phyloP scores from a whole-genome alignment of 495 filamentous ascomycete genomes.

The Neurospora sublineolata region DNA sequence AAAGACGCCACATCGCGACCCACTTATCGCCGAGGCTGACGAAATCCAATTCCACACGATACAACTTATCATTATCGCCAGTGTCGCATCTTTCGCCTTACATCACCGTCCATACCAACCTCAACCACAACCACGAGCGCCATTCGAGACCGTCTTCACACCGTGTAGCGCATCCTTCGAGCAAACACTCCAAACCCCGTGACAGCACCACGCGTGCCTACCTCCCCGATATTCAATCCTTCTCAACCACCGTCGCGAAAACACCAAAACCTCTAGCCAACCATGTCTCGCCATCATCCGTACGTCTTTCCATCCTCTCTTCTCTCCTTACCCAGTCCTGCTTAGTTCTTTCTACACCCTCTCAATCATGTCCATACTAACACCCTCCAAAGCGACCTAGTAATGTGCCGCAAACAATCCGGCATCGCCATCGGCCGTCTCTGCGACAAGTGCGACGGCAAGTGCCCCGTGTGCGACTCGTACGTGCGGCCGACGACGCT shows the following conservation, averaged over 20 bases:
- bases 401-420: conserved; percentile 99
- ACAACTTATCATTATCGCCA: background rate
- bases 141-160: background rate
- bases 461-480: conserved; percentile 96
- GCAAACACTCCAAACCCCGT: background rate
- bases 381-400: conserved; percentile 62
- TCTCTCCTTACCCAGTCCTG: background rate
- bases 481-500: conserved; percentile 97
- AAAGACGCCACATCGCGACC: background rate
- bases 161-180: background rate
- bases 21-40: background rate
- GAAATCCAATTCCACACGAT: background rate
- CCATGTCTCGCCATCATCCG: conserved; percentile 30
- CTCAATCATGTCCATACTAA: background rate
- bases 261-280: background rate
- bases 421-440: conserved; percentile 97
- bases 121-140: background rate
- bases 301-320: conserved; percentile 7
- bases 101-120: background rate
- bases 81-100: background rate
- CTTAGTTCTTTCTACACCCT: background rate
- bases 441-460: conserved; percentile 99
- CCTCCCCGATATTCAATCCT: background rate
- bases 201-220: background rate
- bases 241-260: background rate